Evolutionary conservation across 1,139 yeast genomes (phyloP).

Genomic region (Lodderomyces pseudojiufengensis): DNA sequence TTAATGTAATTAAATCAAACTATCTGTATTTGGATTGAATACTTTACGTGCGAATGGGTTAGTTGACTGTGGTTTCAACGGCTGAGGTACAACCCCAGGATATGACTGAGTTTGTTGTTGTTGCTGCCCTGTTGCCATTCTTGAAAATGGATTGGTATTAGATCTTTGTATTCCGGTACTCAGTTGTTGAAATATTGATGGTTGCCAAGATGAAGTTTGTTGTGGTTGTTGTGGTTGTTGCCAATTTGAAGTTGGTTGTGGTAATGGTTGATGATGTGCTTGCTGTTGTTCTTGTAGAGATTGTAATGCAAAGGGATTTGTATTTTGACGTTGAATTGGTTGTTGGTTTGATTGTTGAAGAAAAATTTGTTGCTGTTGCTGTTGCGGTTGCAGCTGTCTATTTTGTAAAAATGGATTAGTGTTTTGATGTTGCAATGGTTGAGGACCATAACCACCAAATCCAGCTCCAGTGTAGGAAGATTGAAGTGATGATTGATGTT

Average conservation of each 20-base stretch:
- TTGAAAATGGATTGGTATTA: conserved; percentile 43
- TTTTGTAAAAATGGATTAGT: conserved; percentile 26
- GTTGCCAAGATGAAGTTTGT: conserved; percentile 6
- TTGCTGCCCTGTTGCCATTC: conserved; percentile 13
- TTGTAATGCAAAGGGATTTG: conserved; percentile 11
- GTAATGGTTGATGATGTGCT: conserved; percentile 15
- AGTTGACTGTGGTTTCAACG: conserved; percentile 49
- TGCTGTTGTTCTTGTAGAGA: conserved; percentile 14
- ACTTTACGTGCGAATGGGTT: conserved; percentile 1
- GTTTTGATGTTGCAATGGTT: conserved; percentile 21
- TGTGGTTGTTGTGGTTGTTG: conserved; percentile 15
- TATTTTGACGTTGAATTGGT: conserved; percentile 41
- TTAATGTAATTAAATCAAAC: conserved; percentile 1
- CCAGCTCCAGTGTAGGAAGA: conserved; percentile 53
- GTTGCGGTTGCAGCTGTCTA: conserved; percentile 14
- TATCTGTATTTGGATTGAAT: conserved; percentile 4
- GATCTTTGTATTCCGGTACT: conserved; percentile 23
- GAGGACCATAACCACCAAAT: conserved; percentile 50
- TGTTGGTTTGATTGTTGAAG: conserved; percentile 1
- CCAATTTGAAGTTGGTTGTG: conserved; percentile 17
- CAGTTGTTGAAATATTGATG: conserved; percentile 9
- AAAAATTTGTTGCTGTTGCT: conserved; percentile 11
- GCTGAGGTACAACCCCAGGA: conserved; percentile 10
- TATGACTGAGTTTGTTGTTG: conserved; percentile 7
- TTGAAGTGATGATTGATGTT: conserved; percentile 12